Evolutionary conservation across 2,329 filamentous ascomycete species (phyloP), one percentile per base, ranked within the genome.

Genomic region (Colletotrichum sp.): DNA sequence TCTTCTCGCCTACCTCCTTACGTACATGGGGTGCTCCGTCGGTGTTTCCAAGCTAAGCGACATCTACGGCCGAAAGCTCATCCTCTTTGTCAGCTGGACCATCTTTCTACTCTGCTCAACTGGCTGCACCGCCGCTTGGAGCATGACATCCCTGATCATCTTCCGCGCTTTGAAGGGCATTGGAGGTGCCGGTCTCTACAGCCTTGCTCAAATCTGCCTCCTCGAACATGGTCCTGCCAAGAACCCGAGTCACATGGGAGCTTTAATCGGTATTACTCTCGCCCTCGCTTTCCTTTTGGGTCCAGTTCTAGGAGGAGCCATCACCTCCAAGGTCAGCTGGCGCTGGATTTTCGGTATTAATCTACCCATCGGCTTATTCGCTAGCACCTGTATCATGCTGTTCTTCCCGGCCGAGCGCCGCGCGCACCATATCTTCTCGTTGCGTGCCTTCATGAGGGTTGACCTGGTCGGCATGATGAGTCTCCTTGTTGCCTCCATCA

Each of bases 271-370:
- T 8, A 85, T 88, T 39, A 92, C 90, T 3, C 86, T 92, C 7
- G 89, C 90, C 3, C 83, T 90, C 15, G 89, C 91, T 0, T 92
- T 92, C 78, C 87, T 93, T 5, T 84, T 93, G 1, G 91, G 91
- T 0, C 90, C 91, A 2, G 81, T 93, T 4, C 82, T 93, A 5
- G 91, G 91, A 6, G 91, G 91, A 3, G 83, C 87, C 5, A 89
- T 93, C 27, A 88, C 90, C 1, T 85, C 89, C n/a, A 82, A 86
- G 3, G 86, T 87, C 22, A 86, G 85, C 59, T 93, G 91, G 91
- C 86, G 89, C 67, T 91, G 90, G 85, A 86, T 93, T 52, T 93
- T 93, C 81, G 90, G 90, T 81, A 89, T 92, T 81, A 93, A 93
- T 90, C 85, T 90, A 27, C 90, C 90, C 0, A 87, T 88, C 77